Conservation (phyloP, 495 filamentous ascomycete species). For the Friedmanniomyces simplex region DNA sequence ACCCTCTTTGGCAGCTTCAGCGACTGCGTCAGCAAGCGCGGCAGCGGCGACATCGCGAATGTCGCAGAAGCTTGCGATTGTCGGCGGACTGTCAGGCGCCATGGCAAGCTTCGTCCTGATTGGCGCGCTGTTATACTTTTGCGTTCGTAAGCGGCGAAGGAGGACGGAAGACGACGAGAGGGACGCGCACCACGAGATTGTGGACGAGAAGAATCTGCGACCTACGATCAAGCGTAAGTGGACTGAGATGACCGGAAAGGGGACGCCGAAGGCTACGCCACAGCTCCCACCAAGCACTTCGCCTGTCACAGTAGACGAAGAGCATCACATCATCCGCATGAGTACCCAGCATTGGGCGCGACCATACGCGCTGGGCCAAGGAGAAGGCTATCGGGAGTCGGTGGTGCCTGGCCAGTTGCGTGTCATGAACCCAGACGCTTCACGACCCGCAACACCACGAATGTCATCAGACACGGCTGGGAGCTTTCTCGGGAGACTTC, state of each 20-base stretch:
- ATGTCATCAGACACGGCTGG: neutral
- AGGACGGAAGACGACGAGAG: neutral
- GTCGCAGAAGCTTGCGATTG: slow-evolving; percentile 11
- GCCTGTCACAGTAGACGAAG: slow-evolving; percentile 7
- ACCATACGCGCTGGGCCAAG: slow-evolving; percentile 11
- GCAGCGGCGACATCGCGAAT: neutral
- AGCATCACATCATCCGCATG: slow-evolving; percentile 18
- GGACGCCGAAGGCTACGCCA: neutral
- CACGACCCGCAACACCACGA: slow-evolving; percentile 8
- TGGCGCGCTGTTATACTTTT: slow-evolving; percentile 10
- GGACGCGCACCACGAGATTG: too few species aligned
- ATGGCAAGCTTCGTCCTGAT: slow-evolving; percentile 16
- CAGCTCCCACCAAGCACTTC: neutral
- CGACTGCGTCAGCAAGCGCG: neutral
- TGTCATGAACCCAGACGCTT: slow-evolving; percentile 15
- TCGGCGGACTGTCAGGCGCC: slow-evolving; percentile 14
- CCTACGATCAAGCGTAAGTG: slow-evolving; percentile 6
- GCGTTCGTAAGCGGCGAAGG: slow-evolving; percentile 6
- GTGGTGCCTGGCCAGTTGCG: slow-evolving; percentile 11
- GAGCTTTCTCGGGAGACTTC: slow-evolving; percentile 1
- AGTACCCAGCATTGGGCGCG: slow-evolving; percentile 14
- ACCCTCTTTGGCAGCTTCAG: neutral
- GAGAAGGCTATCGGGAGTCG: slow-evolving; percentile 17
- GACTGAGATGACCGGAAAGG: slow-evolving; percentile 7
- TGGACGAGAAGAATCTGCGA: slow-evolving; percentile 6